Conservation (phyloP, 2,329 filamentous ascomycete species). For the Aspergillus vadensis region DNA sequence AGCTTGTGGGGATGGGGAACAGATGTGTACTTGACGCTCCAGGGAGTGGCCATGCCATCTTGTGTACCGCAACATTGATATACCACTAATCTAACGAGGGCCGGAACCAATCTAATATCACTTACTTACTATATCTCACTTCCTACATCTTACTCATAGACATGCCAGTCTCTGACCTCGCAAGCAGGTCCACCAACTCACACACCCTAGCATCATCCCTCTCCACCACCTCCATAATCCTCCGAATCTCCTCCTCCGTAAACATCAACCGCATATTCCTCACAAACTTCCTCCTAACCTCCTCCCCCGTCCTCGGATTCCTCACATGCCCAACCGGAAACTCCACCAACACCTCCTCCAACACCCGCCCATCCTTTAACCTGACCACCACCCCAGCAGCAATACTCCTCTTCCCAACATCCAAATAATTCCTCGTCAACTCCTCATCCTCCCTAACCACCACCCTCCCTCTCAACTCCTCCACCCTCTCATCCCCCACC, state of each 20-base stretch:
- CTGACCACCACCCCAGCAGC: constrained; percentile 30
- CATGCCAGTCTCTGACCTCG: neutral
- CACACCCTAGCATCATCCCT: neutral
- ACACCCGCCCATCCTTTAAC: constrained; percentile 20
- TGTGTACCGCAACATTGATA: neutral
- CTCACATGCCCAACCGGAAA: neutral
- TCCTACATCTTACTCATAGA: neutral
- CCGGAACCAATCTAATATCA: neutral
- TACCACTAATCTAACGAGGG: neutral
- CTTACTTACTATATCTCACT: neutral
- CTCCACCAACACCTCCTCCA: neutral
- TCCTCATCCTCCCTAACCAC: constrained; percentile 26
- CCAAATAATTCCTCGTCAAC: constrained; percentile 36
- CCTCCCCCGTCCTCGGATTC: neutral
- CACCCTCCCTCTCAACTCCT: constrained; percentile 30
- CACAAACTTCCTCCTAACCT: neutral
- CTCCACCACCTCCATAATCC: neutral
- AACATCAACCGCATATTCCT: neutral
- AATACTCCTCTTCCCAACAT: constrained; percentile 30
- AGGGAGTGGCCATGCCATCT: constrained; percentile 55
- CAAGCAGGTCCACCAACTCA: neutral
- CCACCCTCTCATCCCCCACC: constrained; percentile 23
- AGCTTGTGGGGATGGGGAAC: constrained; percentile 91
- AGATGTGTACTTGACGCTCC: constrained; percentile 65
- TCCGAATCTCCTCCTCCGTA: neutral